Conservation (phyloP, 176 grass and related monocot species). For the Oryza officinalis region DNA sequence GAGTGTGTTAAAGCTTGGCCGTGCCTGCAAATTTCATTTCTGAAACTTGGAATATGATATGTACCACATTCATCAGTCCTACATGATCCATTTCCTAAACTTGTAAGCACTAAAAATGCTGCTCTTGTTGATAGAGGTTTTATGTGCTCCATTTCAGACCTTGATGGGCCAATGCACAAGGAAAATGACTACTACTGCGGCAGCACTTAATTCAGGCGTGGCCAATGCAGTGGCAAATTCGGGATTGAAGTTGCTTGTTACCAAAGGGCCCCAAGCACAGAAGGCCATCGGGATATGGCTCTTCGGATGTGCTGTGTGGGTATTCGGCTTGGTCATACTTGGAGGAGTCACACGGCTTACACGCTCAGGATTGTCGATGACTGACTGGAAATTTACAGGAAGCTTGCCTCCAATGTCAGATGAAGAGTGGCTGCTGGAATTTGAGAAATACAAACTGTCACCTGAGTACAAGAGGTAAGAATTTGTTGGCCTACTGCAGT, state of each 20-base stretch:
- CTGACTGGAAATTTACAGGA: constrained; percentile 93
- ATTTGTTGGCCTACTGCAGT: neutral
- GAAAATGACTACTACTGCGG: constrained; percentile 56
- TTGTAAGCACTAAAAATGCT: neutral
- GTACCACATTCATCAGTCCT: neutral
- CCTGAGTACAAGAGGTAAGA: constrained; percentile 82
- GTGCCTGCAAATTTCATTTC: neutral
- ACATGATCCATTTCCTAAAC: neutral
- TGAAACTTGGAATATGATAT: neutral
- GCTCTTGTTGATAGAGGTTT: neutral
- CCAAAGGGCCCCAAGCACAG: constrained; percentile 73
- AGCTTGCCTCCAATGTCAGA: constrained; percentile 77
- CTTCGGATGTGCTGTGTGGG: constrained; percentile 90
- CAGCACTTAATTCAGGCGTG: constrained; percentile 47
- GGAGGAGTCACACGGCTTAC: constrained; percentile 94
- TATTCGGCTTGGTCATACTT: constrained; percentile 89
- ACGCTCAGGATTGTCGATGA: constrained; percentile 94
- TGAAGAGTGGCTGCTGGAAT: constrained; percentile 71
- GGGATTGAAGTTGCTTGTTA: constrained; percentile 76
- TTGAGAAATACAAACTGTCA: constrained; percentile 83
- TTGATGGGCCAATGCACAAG: constrained; percentile 52
- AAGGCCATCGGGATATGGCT: constrained; percentile 92
- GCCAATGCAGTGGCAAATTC: constrained; percentile 49
- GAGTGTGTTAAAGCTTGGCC: neutral
- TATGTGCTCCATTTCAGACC: constrained; percentile 33